phyloP scores from a whole-genome alignment of 495 filamentous ascomycete genomes.

The Penicillium dipodomyicola region DNA sequence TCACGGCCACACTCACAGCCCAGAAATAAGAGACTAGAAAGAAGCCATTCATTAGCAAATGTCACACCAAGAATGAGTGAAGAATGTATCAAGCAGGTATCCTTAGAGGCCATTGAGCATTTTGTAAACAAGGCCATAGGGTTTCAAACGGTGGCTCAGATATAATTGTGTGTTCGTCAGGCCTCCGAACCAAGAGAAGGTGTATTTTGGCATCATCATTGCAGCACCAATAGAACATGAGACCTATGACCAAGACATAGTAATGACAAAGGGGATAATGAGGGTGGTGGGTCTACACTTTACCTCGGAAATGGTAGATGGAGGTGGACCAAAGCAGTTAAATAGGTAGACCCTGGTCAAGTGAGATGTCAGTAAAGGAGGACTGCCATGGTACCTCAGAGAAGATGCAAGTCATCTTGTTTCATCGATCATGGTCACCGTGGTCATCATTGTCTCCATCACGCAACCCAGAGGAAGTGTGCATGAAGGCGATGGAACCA shows the following conservation, averaged over 20 bases:
- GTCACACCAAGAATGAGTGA: neutral
- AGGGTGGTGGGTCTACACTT: neutral
- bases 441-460: neutral
- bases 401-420: neutral
- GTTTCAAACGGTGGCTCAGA: neutral
- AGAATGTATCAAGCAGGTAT: neutral
- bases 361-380: neutral
- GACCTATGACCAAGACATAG: neutral
- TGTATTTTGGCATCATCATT: neutral
- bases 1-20: neutral
- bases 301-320: neutral
- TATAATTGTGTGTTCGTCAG: neutral
- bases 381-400: neutral
- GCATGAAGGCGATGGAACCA: neutral
- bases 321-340: neutral
- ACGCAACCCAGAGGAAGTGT: neutral
- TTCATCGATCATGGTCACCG: neutral
- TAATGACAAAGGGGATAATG: neutral
- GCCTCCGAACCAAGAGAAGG: neutral
- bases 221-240: neutral
- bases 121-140: neutral
- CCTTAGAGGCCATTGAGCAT: neutral
- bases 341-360: neutral
- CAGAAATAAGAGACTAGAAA: neutral
- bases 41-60: neutral